Conservation (phyloP, 495 filamentous ascomycete species). For the Penicillium lagena region DNA sequence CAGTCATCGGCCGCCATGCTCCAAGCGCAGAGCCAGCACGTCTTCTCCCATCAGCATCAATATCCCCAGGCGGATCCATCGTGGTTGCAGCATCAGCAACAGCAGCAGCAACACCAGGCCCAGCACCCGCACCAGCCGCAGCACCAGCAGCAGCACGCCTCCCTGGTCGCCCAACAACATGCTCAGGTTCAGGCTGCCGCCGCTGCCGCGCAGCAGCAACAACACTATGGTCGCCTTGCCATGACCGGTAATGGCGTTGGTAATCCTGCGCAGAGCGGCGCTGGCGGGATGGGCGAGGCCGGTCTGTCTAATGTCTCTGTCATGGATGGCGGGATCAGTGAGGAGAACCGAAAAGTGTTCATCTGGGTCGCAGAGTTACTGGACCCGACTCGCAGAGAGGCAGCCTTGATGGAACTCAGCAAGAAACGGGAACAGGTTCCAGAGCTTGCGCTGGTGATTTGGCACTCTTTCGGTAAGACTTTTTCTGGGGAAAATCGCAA, state of each 20-base stretch:
- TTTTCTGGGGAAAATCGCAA: slow-evolving; percentile 1
- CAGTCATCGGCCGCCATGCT: slow-evolving; percentile 32
- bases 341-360: slow-evolving; percentile 88
- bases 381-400: slow-evolving; percentile 79
- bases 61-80: slow-evolving; percentile 69
- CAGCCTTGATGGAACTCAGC: slow-evolving; percentile 89
- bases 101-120: slow-evolving; percentile 62
- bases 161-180: slow-evolving; percentile 47
- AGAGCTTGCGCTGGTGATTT: slow-evolving; percentile 91
- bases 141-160: slow-evolving; percentile 33
- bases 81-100: slow-evolving; percentile 66
- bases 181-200: slow-evolving; percentile 57
- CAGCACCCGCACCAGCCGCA: slow-evolving; percentile 48
- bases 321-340: slow-evolving; percentile 60
- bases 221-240: slow-evolving; percentile 73
- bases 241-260: slow-evolving; percentile 48
- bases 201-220: slow-evolving; percentile 65
- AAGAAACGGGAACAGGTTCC: slow-evolving; percentile 99
- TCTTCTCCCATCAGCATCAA: slow-evolving; percentile 76
- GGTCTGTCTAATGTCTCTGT: slow-evolving; percentile 39
- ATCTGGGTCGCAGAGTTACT: slow-evolving; percentile 90
- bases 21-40: slow-evolving; percentile 50
- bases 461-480: slow-evolving; percentile 92
- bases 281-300: slow-evolving; percentile 45
- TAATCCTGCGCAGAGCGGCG: slow-evolving; percentile 34